Percentiles rank a stretch among this genome's conserved stretches.
Conservation (phyloP, 106 monocot species). For the Cymbidium sinense region DNA sequence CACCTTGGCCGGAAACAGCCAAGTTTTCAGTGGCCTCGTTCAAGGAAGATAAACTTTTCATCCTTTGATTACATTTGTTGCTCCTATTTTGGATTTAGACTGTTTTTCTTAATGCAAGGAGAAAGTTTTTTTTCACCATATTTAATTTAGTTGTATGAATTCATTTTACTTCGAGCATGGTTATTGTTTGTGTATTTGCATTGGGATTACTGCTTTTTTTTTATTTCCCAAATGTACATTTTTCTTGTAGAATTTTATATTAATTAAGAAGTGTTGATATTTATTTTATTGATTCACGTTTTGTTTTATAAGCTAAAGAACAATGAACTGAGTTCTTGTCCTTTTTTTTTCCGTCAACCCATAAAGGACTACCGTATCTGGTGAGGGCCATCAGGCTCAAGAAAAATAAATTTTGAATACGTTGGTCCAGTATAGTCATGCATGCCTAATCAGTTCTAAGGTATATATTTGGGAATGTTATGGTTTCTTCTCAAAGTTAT, state of each 20-base stretch:
- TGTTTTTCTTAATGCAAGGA: neutral
- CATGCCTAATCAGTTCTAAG: neutral
- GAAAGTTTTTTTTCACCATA: neutral
- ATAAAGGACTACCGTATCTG: neutral
- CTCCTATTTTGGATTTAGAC: neutral
- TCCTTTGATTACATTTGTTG: neutral
- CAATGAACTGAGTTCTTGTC: neutral
- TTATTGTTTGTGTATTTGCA: neutral
- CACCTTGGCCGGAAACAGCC: conserved; percentile 84
- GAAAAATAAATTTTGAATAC: neutral
- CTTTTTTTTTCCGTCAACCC: neutral
- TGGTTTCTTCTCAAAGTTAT: neutral
- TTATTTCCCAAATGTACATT: neutral
- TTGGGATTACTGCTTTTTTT: neutral
- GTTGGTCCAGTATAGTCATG: neutral
- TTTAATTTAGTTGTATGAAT: neutral
- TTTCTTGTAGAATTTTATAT: neutral
- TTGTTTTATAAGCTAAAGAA: neutral
- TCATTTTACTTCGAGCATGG: neutral
- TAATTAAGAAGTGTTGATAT: neutral
- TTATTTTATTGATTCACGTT: neutral
- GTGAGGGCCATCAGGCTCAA: neutral
- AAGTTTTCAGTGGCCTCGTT: conserved; percentile 94
- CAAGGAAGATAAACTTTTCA: conserved; percentile 66
- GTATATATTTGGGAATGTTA: neutral